phyloP scores from a whole-genome alignment of 805 yeast species.

The Ogataea thermomethanolica region DNA sequence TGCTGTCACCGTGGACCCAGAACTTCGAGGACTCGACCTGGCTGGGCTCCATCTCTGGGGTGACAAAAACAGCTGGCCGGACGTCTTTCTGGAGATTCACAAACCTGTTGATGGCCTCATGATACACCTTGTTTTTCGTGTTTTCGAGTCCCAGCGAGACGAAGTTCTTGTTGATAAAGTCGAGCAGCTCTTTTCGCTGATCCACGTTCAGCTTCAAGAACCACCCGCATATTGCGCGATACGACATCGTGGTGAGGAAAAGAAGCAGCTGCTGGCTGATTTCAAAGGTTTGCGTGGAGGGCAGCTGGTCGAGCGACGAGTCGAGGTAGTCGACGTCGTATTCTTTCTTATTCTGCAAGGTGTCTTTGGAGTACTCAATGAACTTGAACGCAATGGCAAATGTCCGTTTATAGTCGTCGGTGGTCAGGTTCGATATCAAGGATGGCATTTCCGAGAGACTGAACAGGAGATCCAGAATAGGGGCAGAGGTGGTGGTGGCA shows the following conservation, averaged over 20 bases:
- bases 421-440: slow-evolving; percentile 66
- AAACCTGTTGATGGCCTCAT: slow-evolving; percentile 67
- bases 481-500: slow-evolving; percentile 63
- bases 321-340: slow-evolving; percentile 40
- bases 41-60: slow-evolving; percentile 17
- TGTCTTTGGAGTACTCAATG: slow-evolving; percentile 66
- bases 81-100: slow-evolving; percentile 62
- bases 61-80: slow-evolving; percentile 33
- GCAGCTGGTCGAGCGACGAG: slow-evolving; percentile 48
- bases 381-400: slow-evolving; percentile 82
- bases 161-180: slow-evolving; percentile 60
- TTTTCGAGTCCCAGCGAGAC: slow-evolving; percentile 30
- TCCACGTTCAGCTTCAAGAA: slow-evolving; percentile 57
- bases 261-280: slow-evolving; percentile 52
- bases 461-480: slow-evolving; percentile 69
- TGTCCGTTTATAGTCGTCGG: slow-evolving; percentile 73
- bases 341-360: slow-evolving; percentile 17
- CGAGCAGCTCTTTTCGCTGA: slow-evolving; percentile 57
- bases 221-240: slow-evolving; percentile 67
- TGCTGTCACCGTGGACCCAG: slow-evolving; percentile 62
- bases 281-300: slow-evolving; percentile 46
- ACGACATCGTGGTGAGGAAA: slow-evolving; percentile 61
- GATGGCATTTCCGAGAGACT: slow-evolving; percentile 64
- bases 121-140: slow-evolving; percentile 54
- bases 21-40: slow-evolving; percentile 29